phyloP scores from a whole-genome alignment of 2,329 filamentous ascomycete species.

The Pseudogymnoascus sp. region DNA sequence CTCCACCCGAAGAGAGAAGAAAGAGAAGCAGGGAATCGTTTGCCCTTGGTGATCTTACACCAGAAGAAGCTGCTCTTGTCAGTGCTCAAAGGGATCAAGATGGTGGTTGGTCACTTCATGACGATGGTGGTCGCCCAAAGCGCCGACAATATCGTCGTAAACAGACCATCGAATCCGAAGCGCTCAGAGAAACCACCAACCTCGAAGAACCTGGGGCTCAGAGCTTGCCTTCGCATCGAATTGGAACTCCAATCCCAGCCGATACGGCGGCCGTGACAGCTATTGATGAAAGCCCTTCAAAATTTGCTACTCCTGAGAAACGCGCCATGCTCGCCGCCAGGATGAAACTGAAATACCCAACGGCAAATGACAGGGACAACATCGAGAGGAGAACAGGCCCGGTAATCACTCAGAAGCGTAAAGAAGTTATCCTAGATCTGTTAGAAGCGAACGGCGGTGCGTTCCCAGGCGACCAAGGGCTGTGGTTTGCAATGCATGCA shows the following conservation, averaged over 20 bases:
- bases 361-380: constrained; percentile 6
- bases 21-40: constrained; percentile 6
- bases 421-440: constrained; percentile 16
- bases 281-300: not conserved
- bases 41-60: not conserved
- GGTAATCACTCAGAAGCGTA: constrained; percentile 13
- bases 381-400: constrained; percentile 5
- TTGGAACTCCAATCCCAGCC: not conserved
- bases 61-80: constrained; percentile 11
- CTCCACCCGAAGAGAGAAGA: constrained; percentile 13
- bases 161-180: not conserved
- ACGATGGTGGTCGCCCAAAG: constrained; percentile 19
- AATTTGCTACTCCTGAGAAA: constrained; percentile 1
- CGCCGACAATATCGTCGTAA: not conserved
- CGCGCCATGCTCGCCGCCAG: constrained; percentile 5
- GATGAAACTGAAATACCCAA: not conserved
- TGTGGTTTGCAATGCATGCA: constrained; percentile 28
- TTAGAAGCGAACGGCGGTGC: constrained; percentile 22
- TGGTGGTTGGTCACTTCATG: constrained; percentile 23
- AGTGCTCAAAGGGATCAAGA: not conserved
- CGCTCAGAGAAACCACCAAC: not conserved
- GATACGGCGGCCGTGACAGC: not conserved
- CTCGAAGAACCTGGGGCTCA: not conserved
- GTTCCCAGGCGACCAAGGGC: constrained; percentile 26
- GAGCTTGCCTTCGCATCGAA: not conserved